Percentiles rank a stretch among this genome's conserved stretches.
Evolutionary conservation across 1,284 basidiomycete genomes (phyloP).

Genomic region (Ceratobasidium sp.): DNA sequence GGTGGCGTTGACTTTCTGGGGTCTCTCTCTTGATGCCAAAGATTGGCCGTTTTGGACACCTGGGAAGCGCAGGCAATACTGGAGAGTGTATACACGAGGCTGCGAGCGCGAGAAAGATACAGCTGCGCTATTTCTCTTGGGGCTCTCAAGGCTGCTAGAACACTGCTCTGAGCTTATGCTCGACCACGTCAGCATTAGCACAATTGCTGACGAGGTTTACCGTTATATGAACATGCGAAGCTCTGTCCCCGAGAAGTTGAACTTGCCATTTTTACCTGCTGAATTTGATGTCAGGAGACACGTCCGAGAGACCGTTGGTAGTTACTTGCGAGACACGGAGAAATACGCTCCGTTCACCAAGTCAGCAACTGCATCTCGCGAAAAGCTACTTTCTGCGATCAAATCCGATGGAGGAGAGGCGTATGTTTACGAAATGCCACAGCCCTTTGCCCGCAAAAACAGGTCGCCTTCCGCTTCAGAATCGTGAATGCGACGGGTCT

Average conservation of each 20-base stretch:
- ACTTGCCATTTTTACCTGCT: not conserved
- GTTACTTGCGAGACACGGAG: conserved; percentile 16
- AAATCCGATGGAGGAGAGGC: conserved; percentile 24
- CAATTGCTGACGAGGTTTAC: conserved; percentile 14
- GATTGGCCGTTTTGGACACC: conserved; percentile 20
- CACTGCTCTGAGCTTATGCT: conserved; percentile 8
- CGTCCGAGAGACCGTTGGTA: conserved; percentile 14
- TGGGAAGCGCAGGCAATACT: not conserved
- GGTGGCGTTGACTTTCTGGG: conserved; percentile 13
- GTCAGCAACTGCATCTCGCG: conserved; percentile 10
- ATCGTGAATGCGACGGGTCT: no score
- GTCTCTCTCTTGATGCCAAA: conserved; percentile 8
- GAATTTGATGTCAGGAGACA: conserved; percentile 23
- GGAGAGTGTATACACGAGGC: not conserved
- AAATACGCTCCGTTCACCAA: conserved; percentile 4
- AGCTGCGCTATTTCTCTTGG: conserved; percentile 2
- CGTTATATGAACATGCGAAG: not conserved
- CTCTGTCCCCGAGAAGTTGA: not conserved
- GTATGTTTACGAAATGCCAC: conserved; percentile 8
- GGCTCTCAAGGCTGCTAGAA: conserved; percentile 11
- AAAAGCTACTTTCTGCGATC: conserved; percentile 1
- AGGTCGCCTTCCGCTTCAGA: no score
- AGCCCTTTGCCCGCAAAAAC: conserved; percentile 9
- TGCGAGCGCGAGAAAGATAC: not conserved
- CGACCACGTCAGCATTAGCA: conserved; percentile 22